Conservation (phyloP, 768 basidiomycete genomes). For the Saitozyma sp. region DNA sequence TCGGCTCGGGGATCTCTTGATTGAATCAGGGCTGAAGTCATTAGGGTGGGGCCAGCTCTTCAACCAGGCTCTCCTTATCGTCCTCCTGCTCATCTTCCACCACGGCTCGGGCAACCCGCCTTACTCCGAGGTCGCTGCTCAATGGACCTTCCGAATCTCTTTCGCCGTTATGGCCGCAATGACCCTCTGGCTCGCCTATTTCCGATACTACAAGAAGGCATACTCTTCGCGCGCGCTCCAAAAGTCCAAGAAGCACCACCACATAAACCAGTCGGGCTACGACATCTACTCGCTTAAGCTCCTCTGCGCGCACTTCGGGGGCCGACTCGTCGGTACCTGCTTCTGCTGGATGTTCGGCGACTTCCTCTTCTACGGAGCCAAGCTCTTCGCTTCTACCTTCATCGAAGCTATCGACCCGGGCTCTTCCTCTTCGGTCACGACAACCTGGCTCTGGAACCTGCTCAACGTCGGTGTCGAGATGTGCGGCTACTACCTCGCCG, state of each 20-base stretch:
- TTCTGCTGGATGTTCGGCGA: constrained; percentile 54
- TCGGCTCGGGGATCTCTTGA: background rate
- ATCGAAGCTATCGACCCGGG: constrained; percentile 53
- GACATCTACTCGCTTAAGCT: constrained; percentile 52
- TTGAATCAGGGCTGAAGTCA: too few species aligned
- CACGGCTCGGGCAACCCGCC: constrained; percentile 45
- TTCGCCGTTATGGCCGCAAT: constrained; percentile 55
- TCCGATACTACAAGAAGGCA: constrained; percentile 53
- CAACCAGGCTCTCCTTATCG: too few species aligned
- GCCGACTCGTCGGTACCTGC: constrained; percentile 40
- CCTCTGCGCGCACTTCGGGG: constrained; percentile 51
- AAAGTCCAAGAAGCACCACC: constrained; percentile 48
- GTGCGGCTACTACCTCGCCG: constrained; percentile 54
- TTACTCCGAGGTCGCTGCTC: constrained; percentile 48
- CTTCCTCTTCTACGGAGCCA: constrained; percentile 54
- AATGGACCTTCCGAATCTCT: constrained; percentile 55
- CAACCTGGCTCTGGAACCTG: constrained; percentile 54
- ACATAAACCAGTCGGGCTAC: constrained; percentile 54
- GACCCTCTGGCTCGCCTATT: constrained; percentile 56
- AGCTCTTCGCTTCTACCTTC: constrained; percentile 53
- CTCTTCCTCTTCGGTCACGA: constrained; percentile 47
- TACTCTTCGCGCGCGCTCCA: constrained; percentile 48
- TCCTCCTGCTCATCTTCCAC: constrained; percentile 55
- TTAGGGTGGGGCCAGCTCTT: constrained; percentile 54
- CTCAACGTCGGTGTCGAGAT: constrained; percentile 54